These are phyloP conservation scores for Hortiboletus campestris DNA, from an alignment of 768 basidiomycete species.

Conservation along the genomic window DNA sequence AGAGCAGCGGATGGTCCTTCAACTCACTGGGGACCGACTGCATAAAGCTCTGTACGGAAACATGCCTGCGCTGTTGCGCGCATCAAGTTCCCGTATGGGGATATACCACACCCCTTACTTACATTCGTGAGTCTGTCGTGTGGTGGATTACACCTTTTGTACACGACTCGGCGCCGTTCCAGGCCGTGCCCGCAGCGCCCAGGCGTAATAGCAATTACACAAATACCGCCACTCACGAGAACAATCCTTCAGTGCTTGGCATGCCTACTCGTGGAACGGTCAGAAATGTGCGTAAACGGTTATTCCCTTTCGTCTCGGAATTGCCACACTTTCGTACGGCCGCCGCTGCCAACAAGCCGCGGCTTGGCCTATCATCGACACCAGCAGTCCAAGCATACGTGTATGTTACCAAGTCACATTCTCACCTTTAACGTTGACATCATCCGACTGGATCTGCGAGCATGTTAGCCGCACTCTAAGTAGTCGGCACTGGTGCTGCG, in stretches of 20 bases:
- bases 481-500: not conserved
- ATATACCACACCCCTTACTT: slow-evolving; percentile 5
- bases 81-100: slow-evolving; percentile 5
- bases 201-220: not conserved
- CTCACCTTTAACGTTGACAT: not conserved
- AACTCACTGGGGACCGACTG: slow-evolving; percentile 43
- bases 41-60: slow-evolving; percentile 33
- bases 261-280: slow-evolving; percentile 19
- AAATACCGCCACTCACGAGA: slow-evolving; percentile 1
- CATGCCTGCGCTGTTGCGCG: slow-evolving; percentile 7
- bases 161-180: not conserved
- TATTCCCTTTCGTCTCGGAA: no score
- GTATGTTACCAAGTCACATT: not conserved
- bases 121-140: slow-evolving; percentile 6
- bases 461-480: not conserved
- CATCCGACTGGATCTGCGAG: not conserved
- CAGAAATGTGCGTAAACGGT: slow-evolving; percentile 11
- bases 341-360: no score
- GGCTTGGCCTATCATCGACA: no score
- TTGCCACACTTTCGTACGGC: not conserved
- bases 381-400: not conserved
- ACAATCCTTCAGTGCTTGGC: not conserved
- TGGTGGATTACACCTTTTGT: slow-evolving; percentile 1
- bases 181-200: no score
- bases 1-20: slow-evolving; percentile 51